phyloP scores from a whole-genome alignment of 2,329 filamentous ascomycete species.

The Scedosporium minutisporum region DNA sequence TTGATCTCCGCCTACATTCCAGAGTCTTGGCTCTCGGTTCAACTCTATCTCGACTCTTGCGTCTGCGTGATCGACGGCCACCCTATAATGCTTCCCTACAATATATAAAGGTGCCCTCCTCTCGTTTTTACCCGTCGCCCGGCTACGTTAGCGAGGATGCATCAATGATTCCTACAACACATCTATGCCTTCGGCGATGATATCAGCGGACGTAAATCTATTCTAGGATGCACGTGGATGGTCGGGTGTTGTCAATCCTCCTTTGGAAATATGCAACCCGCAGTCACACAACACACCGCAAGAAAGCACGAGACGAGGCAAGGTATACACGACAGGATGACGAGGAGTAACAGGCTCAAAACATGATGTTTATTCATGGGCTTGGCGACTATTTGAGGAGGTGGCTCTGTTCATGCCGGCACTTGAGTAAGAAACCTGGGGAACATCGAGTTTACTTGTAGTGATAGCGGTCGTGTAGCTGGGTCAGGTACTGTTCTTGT shows the following conservation, averaged over 20 bases:
- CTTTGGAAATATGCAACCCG: background rate
- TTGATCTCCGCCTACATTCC: background rate
- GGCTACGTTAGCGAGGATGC: background rate
- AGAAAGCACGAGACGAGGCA: background rate
- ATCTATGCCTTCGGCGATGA: background rate
- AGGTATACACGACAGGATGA: background rate
- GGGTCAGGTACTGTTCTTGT: no score
- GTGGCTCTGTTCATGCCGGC: constrained; percentile 1
- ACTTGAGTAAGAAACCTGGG: background rate
- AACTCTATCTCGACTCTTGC: background rate
- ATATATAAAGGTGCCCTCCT: background rate
- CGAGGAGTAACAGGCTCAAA: background rate
- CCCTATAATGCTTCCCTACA: background rate
- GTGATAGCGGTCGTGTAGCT: background rate
- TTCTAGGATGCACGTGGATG: background rate
- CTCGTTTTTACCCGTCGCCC: background rate
- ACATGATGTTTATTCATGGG: background rate
- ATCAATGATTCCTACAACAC: background rate
- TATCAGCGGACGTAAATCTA: background rate
- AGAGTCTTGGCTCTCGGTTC: background rate
- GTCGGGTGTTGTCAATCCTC: background rate
- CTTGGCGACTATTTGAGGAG: background rate
- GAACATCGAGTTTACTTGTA: background rate
- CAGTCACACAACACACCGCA: background rate
- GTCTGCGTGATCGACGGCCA: background rate